These are phyloP conservation scores for Apostasia shenzhenica DNA, from an alignment of 106 monocot species.

Conservation along the genomic window DNA sequence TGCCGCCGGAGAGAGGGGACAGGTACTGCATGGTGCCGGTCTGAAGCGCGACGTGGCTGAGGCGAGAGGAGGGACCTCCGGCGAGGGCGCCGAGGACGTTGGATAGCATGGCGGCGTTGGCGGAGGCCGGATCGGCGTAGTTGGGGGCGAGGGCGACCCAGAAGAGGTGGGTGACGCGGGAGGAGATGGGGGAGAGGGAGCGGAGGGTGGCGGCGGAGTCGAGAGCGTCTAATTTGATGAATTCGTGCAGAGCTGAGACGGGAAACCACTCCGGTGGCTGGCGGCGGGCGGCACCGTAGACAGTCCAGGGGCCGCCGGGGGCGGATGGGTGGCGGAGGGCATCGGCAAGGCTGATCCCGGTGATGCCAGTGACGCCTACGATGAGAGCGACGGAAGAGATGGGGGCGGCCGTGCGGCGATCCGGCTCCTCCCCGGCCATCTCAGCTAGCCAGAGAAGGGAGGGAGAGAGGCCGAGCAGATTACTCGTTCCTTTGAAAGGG, in stretches of 20 bases:
- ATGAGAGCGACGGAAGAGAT: not conserved
- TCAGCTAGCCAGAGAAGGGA: not conserved
- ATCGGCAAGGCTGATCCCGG: slow-evolving; percentile 8
- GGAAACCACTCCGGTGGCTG: slow-evolving; percentile 11
- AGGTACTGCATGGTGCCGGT: slow-evolving; percentile 21
- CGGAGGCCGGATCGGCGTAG: not conserved
- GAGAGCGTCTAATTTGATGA: slow-evolving; percentile 7
- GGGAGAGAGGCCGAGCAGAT: too few relatives aligned
- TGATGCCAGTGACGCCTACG: slow-evolving; percentile 16
- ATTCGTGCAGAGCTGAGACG: not conserved
- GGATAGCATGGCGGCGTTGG: not conserved
- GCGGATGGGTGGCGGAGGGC: not conserved
- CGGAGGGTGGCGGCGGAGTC: not conserved
- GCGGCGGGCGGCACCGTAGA: slow-evolving; percentile 11
- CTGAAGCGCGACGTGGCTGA: slow-evolving; percentile 20
- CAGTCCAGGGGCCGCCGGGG: not conserved
- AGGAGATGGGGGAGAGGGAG: slow-evolving; percentile 1
- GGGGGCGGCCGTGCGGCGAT: not conserved
- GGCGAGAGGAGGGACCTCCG: not conserved
- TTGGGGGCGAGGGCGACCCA: slow-evolving; percentile 4
- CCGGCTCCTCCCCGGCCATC: not conserved
- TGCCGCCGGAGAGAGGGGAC: not conserved
- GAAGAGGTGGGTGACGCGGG: slow-evolving; percentile 11
- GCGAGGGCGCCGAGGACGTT: slow-evolving; percentile 18
- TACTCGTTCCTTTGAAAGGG: too few relatives aligned